Percentiles rank a stretch among this genome's conserved stretches.
phyloP scores from a whole-genome alignment of 1,284 basidiomycete genomes.

The Apiotrichum akiyoshidainum region DNA sequence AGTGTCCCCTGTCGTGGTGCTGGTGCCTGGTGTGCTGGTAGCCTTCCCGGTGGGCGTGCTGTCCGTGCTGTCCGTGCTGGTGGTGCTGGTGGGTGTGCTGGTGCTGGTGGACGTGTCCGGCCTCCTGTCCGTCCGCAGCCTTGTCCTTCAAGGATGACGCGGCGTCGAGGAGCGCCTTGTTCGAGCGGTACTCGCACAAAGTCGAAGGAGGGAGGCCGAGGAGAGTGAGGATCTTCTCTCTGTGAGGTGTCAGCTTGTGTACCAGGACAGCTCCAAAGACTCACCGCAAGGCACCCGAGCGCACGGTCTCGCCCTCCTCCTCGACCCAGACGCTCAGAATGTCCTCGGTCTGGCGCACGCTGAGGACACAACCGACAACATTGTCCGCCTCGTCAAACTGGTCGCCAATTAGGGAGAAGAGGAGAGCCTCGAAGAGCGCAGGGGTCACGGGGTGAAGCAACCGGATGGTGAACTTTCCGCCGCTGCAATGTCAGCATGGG shows the following conservation, averaged over 20 bases:
- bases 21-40: not conserved
- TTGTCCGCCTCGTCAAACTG: slow-evolving; percentile 51
- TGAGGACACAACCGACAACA: slow-evolving; percentile 51
- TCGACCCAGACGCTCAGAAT: slow-evolving; percentile 53
- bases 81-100: slow-evolving; percentile 8
- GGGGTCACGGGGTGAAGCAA: slow-evolving; percentile 47
- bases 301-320: slow-evolving; percentile 46
- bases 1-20: slow-evolving; percentile 14
- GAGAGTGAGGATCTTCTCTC: slow-evolving; percentile 47
- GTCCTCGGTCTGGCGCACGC: slow-evolving; percentile 49
- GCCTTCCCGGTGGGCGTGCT: not conserved
- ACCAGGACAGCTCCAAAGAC: slow-evolving; percentile 13
- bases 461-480: slow-evolving; percentile 48
- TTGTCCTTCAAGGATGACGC: slow-evolving; percentile 28
- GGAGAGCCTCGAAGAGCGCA: slow-evolving; percentile 45
- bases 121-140: slow-evolving; percentile 3
- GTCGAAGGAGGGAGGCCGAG: slow-evolving; percentile 45
- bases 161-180: slow-evolving; percentile 45
- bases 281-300: slow-evolving; percentile 45
- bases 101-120: not conserved
- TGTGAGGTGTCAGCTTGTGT: slow-evolving; percentile 17
- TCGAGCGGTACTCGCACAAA: slow-evolving; percentile 50
- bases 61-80: slow-evolving; percentile 5
- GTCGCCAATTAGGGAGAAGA: slow-evolving; percentile 49
- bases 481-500: slow-evolving; percentile 23